Conservation (phyloP, 768 basidiomycete species). For the Asterophora lycoperdoides region DNA sequence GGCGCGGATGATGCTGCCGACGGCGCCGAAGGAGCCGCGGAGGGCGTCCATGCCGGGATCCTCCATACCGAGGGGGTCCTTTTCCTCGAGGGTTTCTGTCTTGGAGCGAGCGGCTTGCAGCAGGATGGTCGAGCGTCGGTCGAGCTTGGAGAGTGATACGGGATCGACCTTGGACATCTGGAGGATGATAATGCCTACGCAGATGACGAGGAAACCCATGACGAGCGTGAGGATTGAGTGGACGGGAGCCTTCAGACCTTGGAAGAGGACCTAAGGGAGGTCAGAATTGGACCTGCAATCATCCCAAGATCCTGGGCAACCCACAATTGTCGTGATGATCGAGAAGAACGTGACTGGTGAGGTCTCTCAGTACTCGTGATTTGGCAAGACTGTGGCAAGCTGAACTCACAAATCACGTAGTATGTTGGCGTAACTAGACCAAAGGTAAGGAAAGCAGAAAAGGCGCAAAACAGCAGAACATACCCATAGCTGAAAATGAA, state of each 20-base stretch:
- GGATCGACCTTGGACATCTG: conserved; percentile 97
- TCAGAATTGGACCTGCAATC: not conserved
- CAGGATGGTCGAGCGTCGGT: conserved; percentile 85
- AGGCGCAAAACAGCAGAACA: not conserved
- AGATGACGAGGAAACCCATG: conserved; percentile 88
- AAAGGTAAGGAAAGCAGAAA: conserved; percentile 16
- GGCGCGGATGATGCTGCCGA: conserved; percentile 86
- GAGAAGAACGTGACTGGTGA: conserved; percentile 74
- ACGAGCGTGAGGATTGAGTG: conserved; percentile 85
- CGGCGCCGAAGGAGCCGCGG: conserved; percentile 84
- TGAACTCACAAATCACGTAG: conserved; percentile 70
- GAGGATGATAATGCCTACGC: conserved; percentile 88
- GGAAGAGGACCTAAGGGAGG: conserved; percentile 66
- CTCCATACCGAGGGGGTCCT: conserved; percentile 59
- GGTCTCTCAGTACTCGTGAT: not conserved
- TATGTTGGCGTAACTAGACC: conserved; percentile 76
- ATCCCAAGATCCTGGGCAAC: conserved; percentile 19
- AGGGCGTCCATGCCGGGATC: conserved; percentile 93
- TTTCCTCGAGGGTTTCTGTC: conserved; percentile 69
- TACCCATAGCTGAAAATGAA: conserved; percentile 15
- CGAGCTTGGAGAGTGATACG: conserved; percentile 68
- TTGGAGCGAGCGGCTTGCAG: conserved; percentile 77
- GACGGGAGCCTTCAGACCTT: conserved; percentile 78
- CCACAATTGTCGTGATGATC: conserved; percentile 76
- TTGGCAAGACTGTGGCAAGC: not conserved